These are phyloP conservation scores for Zygosaccharomyces gambellarensis DNA, from an alignment of 805 yeast genomes.

Conservation along the genomic window DNA sequence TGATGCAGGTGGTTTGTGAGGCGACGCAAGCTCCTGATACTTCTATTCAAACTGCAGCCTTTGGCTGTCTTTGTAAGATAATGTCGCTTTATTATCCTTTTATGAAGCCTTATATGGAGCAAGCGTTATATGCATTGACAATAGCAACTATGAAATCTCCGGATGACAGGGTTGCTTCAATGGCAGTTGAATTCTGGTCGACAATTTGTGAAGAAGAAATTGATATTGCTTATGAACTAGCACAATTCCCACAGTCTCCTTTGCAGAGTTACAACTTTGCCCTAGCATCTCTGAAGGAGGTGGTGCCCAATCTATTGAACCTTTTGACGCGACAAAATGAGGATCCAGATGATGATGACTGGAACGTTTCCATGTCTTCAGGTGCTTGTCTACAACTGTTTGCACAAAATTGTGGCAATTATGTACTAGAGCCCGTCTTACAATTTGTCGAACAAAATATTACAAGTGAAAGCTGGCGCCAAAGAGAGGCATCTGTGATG, in stretches of 20 bases:
- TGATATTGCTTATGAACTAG: constrained; percentile 66
- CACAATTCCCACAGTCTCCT: constrained; percentile 51
- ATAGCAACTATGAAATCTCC: constrained; percentile 83
- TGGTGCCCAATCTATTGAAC: constrained; percentile 77
- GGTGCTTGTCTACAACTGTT: constrained; percentile 94
- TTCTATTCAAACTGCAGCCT: constrained; percentile 88
- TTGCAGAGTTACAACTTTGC: constrained; percentile 74
- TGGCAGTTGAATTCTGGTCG: constrained; percentile 99
- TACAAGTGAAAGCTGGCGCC: constrained; percentile 62
- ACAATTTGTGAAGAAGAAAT: constrained; percentile 98
- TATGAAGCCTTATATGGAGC: constrained; percentile 96
- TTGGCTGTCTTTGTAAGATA: constrained; percentile 89
- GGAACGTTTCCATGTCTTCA: constrained; percentile 98
- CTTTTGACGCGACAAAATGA: constrained; percentile 86
- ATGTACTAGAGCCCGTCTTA: constrained; percentile 80
- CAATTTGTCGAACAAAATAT: constrained; percentile 77
- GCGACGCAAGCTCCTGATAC: constrained; percentile 87
- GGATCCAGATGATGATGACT: constrained; percentile 90
- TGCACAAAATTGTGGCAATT: constrained; percentile 84
- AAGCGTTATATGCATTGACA: constrained; percentile 86
- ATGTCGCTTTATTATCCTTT: constrained; percentile 83
- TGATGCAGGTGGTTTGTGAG: constrained; percentile 98
- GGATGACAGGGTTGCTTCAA: constrained; percentile 78
- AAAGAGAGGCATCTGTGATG: constrained; percentile 97
- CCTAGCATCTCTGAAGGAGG: constrained; percentile 72